phyloP scores from a whole-genome alignment of 1,139 yeast genomes.

The Eremothecium sinecaudum region DNA sequence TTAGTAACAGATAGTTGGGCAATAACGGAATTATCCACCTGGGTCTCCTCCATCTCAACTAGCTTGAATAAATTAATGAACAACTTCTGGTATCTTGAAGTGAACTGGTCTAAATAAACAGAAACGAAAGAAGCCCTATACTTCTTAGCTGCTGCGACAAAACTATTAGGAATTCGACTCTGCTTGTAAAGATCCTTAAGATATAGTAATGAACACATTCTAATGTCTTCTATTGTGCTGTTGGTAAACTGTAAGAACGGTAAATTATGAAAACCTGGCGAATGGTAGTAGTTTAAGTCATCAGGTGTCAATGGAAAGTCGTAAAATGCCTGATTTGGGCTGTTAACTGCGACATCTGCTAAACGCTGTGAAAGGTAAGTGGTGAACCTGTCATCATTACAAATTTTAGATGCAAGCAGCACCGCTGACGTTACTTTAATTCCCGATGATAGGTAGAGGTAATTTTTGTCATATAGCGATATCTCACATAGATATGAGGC shows the following conservation, averaged over 20 bases:
- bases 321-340: neutral
- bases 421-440: slow-evolving; percentile 61
- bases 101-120: slow-evolving; percentile 14
- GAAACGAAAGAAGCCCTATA: slow-evolving; percentile 6
- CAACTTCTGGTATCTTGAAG: slow-evolving; percentile 8
- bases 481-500: slow-evolving; percentile 42
- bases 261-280: slow-evolving; percentile 9
- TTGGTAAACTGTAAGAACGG: slow-evolving; percentile 11
- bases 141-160: slow-evolving; percentile 9
- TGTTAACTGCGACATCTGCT: slow-evolving; percentile 3
- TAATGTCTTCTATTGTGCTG: slow-evolving; percentile 13
- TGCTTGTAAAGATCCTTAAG: slow-evolving; percentile 16
- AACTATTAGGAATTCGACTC: slow-evolving; percentile 7
- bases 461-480: slow-evolving; percentile 61
- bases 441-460: slow-evolving; percentile 53
- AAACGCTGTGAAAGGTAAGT: slow-evolving; percentile 7
- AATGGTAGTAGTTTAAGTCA: neutral
- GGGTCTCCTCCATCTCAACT: neutral
- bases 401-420: slow-evolving; percentile 61
- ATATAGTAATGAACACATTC: slow-evolving; percentile 16
- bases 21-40: no score
- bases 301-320: neutral
- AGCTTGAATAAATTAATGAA: neutral
- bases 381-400: slow-evolving; percentile 23
- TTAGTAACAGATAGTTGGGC: neutral